Evolutionary conservation across 2,329 filamentous ascomycete species (phyloP).

Genomic region (Hypomyces rosellus): DNA sequence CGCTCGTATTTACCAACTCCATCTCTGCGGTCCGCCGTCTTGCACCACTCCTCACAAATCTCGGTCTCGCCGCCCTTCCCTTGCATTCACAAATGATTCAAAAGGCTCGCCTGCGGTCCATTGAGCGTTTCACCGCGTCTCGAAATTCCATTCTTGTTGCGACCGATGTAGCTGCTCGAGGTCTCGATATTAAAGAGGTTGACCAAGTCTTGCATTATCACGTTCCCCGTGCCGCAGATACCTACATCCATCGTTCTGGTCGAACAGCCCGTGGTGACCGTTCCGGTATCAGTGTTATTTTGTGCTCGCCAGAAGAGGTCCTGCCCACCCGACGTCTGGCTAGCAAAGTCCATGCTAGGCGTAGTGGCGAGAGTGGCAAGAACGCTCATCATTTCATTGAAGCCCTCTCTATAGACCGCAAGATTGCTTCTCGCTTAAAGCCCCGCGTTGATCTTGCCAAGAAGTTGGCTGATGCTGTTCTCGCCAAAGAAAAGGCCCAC

Average conservation of each 20-base stretch:
- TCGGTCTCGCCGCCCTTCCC: slow-evolving; percentile 68
- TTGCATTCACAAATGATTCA: slow-evolving; percentile 94
- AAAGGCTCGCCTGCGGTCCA: slow-evolving; percentile 85
- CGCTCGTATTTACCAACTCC: slow-evolving; percentile 91
- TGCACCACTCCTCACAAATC: slow-evolving; percentile 74
- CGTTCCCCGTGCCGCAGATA: slow-evolving; percentile 82
- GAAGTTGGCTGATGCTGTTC: slow-evolving; percentile 70
- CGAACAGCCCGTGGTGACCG: slow-evolving; percentile 81
- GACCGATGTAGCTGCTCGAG: slow-evolving; percentile 88
- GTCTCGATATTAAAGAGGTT: slow-evolving; percentile 86
- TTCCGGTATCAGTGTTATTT: slow-evolving; percentile 73
- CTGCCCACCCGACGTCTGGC: slow-evolving; percentile 75
- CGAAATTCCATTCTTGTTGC: slow-evolving; percentile 71
- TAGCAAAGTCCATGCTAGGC: slow-evolving; percentile 73
- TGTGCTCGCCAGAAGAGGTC: slow-evolving; percentile 90
- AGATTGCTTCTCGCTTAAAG: slow-evolving; percentile 68
- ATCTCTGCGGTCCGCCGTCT: slow-evolving; percentile 87
- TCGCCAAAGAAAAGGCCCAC: slow-evolving; percentile 81
- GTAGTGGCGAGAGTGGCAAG: slow-evolving; percentile 39
- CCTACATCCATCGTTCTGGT: slow-evolving; percentile 92
- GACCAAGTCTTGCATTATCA: slow-evolving; percentile 94
- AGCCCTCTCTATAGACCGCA: slow-evolving; percentile 76
- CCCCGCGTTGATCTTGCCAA: slow-evolving; percentile 77
- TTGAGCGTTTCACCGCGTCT: slow-evolving; percentile 77
- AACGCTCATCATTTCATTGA: slow-evolving; percentile 59